Percentiles rank a stretch among this genome's conserved stretches.
Evolutionary conservation across 1,284 basidiomycete genomes (phyloP).

Genomic region (Irpex lacteus): DNA sequence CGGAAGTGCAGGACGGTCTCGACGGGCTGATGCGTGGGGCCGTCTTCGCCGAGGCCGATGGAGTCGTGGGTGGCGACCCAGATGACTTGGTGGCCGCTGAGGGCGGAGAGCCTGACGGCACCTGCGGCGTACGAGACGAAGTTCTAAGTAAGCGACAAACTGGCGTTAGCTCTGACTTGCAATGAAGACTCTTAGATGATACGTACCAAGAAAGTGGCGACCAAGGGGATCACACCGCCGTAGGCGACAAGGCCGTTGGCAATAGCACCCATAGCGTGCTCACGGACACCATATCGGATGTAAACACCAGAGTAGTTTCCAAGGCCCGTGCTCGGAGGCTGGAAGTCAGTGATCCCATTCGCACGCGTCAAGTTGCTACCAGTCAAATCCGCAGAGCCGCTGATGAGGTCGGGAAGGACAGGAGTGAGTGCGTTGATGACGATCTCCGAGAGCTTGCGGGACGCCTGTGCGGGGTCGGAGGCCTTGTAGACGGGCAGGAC

Average conservation of each 20-base stretch:
- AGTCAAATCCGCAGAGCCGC: conserved; percentile 92
- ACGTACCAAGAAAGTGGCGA: conserved; percentile 82
- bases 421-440: conserved; percentile 78
- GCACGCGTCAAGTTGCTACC: conserved; percentile 90
- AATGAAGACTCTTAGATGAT: not conserved
- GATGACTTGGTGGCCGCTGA: conserved; percentile 88
- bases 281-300: conserved; percentile 95
- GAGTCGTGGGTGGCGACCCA: conserved; percentile 92
- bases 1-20: conserved; percentile 88
- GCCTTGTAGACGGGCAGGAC: conserved; percentile 81
- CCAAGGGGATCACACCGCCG: conserved; percentile 82
- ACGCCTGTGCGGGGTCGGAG: conserved; percentile 81
- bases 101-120: conserved; percentile 87
- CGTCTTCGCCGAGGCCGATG: conserved; percentile 92
- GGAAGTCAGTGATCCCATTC: conserved; percentile 87
- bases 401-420: conserved; percentile 79
- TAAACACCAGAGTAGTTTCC: conserved; percentile 88
- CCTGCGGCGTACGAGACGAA: conserved; percentile 94
- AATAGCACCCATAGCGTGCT: conserved; percentile 96
- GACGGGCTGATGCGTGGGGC: conserved; percentile 94
- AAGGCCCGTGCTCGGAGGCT: conserved; percentile 82
- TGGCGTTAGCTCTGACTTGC: not conserved
- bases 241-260: conserved; percentile 89
- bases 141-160: conserved; percentile 51
- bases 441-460: conserved; percentile 92